Percentiles rank a stretch among this genome's conserved stretches.
These are phyloP conservation scores for Kluyveromyces sp. DNA, from an alignment of 1,139 yeast species.

Conservation along the genomic window DNA sequence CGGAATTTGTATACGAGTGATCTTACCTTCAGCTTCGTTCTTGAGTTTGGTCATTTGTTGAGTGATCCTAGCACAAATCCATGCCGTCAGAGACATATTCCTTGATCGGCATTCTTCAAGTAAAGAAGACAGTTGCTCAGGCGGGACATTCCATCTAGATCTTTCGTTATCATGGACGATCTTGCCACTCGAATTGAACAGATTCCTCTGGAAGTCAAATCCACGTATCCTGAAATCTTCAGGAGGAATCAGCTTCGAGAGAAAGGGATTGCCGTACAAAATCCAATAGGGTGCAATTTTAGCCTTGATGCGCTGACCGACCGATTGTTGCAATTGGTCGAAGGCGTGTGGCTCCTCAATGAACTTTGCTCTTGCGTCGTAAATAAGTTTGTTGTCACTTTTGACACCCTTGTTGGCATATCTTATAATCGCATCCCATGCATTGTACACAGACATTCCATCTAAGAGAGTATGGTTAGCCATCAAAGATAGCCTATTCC, in stretches of 20 bases:
- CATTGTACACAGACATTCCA: slow-evolving; percentile 20
- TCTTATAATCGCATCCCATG: not conserved
- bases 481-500: slow-evolving; percentile 15
- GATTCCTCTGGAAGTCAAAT: slow-evolving; percentile 8
- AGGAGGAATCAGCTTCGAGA: not conserved
- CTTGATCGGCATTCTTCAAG: slow-evolving; percentile 18
- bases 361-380: not conserved
- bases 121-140: slow-evolving; percentile 12
- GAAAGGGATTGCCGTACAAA: not conserved
- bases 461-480: slow-evolving; percentile 25
- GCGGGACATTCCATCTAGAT: slow-evolving; percentile 13
- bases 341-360: slow-evolving; percentile 1
- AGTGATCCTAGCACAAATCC: slow-evolving; percentile 17
- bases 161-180: slow-evolving; percentile 21
- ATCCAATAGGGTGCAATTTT: slow-evolving; percentile 4
- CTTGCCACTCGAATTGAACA: slow-evolving; percentile 2
- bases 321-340: not conserved
- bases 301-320: not conserved
- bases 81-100: slow-evolving; percentile 23
- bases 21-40: slow-evolving; percentile 13
- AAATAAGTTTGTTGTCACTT: not conserved
- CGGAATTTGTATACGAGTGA: slow-evolving; percentile 22
- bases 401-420: slow-evolving; percentile 4
- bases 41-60: slow-evolving; percentile 12
- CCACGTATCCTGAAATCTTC: not conserved